These are phyloP conservation scores for Arabis alpina DNA, from an alignment of 345 rosid species.

Conservation along the genomic window DNA sequence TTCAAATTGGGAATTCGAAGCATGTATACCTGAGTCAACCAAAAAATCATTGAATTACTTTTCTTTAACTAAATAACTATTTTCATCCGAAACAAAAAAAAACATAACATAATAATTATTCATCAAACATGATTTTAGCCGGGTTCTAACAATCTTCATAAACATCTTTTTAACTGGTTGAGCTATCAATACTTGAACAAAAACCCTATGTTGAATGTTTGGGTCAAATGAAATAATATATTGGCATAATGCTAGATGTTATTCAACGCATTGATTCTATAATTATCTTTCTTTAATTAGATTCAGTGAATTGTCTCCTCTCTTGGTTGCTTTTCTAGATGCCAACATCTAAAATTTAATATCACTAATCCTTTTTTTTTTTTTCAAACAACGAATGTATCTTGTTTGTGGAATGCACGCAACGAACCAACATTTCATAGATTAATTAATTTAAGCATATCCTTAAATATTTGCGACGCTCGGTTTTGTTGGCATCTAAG, in stretches of 20 bases:
- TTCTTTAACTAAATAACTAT: too few species aligned
- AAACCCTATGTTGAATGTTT: too few species aligned
- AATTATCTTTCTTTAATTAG: not conserved
- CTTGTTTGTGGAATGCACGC: conserved; percentile 30
- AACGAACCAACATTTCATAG: not conserved
- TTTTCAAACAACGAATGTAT: conserved; percentile 24
- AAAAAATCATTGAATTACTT: too few species aligned
- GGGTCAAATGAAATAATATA: not conserved
- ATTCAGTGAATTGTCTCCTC: conserved; percentile 4
- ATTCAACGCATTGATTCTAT: conserved; percentile 16
- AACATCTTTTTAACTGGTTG: too few species aligned
- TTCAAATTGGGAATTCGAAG: too few species aligned
- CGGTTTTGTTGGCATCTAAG: not conserved
- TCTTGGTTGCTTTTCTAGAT: not conserved
- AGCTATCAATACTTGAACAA: too few species aligned
- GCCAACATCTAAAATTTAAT: not conserved
- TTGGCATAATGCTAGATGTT: not conserved
- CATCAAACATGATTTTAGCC: too few species aligned
- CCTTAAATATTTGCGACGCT: not conserved
- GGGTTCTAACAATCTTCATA: too few species aligned
- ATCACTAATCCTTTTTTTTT: not conserved
- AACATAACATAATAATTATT: too few species aligned
- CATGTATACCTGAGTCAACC: too few species aligned
- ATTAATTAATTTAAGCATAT: not conserved
- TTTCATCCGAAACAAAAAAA: too few species aligned